phyloP scores from a whole-genome alignment of 2,329 filamentous ascomycete species.

The Fusarium transvaalense region DNA sequence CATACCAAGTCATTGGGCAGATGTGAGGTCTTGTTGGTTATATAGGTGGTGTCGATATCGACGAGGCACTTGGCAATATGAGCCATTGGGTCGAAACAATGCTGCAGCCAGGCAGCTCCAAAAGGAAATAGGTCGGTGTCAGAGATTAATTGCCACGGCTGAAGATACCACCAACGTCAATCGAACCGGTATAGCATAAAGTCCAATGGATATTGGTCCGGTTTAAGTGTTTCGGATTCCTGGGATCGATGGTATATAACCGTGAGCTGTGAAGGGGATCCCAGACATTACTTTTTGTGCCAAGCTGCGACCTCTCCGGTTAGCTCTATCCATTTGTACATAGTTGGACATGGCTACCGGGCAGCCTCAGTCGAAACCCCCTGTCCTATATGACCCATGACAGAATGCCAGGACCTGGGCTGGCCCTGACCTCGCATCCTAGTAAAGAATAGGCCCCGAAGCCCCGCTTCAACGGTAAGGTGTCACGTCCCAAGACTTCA shows the following conservation, averaged over 20 bases:
- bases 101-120: slow-evolving; percentile 38
- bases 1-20: slow-evolving; percentile 61
- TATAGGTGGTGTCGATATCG: slow-evolving; percentile 63
- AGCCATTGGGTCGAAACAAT: slow-evolving; percentile 62
- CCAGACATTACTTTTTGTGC: slow-evolving; percentile 40
- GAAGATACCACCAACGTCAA: slow-evolving; percentile 40
- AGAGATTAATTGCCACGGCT: slow-evolving; percentile 44
- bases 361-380: slow-evolving; percentile 39
- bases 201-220: slow-evolving; percentile 37
- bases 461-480: slow-evolving; percentile 33
- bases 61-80: slow-evolving; percentile 72
- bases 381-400: slow-evolving; percentile 40
- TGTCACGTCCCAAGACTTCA: slow-evolving; percentile 33
- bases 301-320: slow-evolving; percentile 40
- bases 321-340: slow-evolving; percentile 42
- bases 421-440: slow-evolving; percentile 29
- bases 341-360: slow-evolving; percentile 34
- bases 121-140: slow-evolving; percentile 44
- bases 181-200: slow-evolving; percentile 42
- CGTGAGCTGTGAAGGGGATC: slow-evolving; percentile 44
- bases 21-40: slow-evolving; percentile 63
- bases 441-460: slow-evolving; percentile 11
- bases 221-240: slow-evolving; percentile 48
- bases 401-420: slow-evolving; percentile 30
- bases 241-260: slow-evolving; percentile 48